phyloP scores from a whole-genome alignment of 2,329 filamentous ascomycete species.

The Paraphoma chrysanthemicola region DNA sequence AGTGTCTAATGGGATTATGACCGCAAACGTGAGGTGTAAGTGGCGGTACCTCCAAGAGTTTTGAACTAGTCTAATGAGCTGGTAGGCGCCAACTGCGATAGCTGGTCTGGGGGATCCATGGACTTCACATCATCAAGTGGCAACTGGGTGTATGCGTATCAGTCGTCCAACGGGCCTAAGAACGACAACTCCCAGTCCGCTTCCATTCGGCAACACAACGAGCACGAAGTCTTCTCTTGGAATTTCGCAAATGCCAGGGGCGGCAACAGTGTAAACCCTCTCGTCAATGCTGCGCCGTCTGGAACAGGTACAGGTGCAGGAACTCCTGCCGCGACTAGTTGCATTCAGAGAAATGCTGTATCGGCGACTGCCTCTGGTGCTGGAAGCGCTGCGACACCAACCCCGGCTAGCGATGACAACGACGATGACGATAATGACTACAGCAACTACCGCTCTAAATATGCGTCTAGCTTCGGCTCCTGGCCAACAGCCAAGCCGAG shows the following conservation, averaged over 20 bases:
- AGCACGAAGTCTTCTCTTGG: conserved; percentile 52
- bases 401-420: conserved; percentile 7
- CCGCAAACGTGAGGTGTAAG: conserved; percentile 63
- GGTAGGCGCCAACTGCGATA: conserved; percentile 59
- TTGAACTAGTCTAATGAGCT: conserved; percentile 11
- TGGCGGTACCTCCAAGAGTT: background rate
- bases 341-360: conserved; percentile 35
- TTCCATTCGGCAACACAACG: conserved; percentile 55
- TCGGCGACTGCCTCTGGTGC: conserved; percentile 15
- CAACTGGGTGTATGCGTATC: conserved; percentile 60
- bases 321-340: conserved; percentile 28
- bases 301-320: conserved; percentile 25
- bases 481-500: conserved; percentile 27
- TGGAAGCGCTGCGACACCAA: conserved; percentile 8
- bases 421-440: conserved; percentile 10
- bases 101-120: conserved; percentile 61
- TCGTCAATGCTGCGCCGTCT: conserved; percentile 37
- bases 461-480: conserved; percentile 5
- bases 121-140: conserved; percentile 54
- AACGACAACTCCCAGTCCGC: conserved; percentile 55
- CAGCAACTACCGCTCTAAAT: background rate
- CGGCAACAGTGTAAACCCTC: conserved; percentile 55
- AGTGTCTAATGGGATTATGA: conserved; percentile 60
- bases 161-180: conserved; percentile 54
- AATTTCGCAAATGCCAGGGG: conserved; percentile 59